Evolutionary conservation across 768 basidiomycete genomes (phyloP).

Genomic region (Lyophyllum shimeji): DNA sequence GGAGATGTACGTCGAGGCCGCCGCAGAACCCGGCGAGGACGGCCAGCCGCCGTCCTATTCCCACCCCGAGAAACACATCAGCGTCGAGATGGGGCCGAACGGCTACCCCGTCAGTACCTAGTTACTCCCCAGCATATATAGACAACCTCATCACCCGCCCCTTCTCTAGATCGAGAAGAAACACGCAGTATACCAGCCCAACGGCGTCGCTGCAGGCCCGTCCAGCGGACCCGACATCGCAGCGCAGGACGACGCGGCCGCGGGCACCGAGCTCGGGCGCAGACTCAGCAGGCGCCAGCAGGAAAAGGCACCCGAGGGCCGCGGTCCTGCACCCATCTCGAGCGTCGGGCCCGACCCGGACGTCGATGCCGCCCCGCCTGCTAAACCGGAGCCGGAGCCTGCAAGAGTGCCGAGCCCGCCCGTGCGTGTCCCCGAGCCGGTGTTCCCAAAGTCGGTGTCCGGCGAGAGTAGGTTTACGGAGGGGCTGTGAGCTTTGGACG

Average conservation of each 20-base stretch:
- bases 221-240: background rate
- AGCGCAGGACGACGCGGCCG: slow-evolving; percentile 17
- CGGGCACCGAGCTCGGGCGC: slow-evolving; percentile 34
- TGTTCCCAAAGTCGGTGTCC: slow-evolving; percentile 21
- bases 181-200: background rate
- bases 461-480: slow-evolving; percentile 31
- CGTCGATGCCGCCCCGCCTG: slow-evolving; percentile 16
- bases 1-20: slow-evolving; percentile 28
- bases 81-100: slow-evolving; percentile 45
- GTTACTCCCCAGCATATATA: background rate
- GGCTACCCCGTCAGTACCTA: slow-evolving; percentile 59
- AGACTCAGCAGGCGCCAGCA: slow-evolving; percentile 59
- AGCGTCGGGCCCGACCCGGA: slow-evolving; percentile 17
- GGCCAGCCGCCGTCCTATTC: slow-evolving; percentile 64
- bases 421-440: too few species aligned
- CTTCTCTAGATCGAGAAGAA: slow-evolving; percentile 38
- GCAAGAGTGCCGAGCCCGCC: too few species aligned
- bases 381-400: too few species aligned
- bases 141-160: background rate
- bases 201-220: background rate
- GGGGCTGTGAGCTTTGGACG: too few species aligned
- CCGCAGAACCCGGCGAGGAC: slow-evolving; percentile 32
- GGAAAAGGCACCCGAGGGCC: slow-evolving; percentile 73
- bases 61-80: slow-evolving; percentile 39
- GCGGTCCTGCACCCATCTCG: slow-evolving; percentile 22